phyloP scores from a whole-genome alignment of 1,284 basidiomycete genomes.

The Leucoagaricus sp. region DNA sequence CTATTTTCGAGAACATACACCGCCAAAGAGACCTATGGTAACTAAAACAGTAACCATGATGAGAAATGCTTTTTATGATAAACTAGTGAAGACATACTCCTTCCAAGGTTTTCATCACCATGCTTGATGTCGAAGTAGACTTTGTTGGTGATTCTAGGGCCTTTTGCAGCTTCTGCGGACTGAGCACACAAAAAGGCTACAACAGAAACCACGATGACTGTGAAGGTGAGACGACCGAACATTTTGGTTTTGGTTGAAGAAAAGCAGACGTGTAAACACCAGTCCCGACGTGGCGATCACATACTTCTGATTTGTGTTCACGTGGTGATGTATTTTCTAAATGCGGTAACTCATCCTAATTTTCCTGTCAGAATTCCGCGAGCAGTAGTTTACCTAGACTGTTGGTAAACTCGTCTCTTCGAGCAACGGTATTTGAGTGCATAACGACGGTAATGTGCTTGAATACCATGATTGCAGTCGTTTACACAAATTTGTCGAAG shows the following conservation, averaged over 20 bases:
- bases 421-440: not conserved
- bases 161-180: conserved; percentile 72
- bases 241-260: conserved; percentile 40
- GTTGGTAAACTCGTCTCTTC: not conserved
- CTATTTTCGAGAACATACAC: conserved; percentile 39
- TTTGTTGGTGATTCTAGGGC: conserved; percentile 87
- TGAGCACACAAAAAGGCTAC: conserved; percentile 70
- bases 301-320: not conserved
- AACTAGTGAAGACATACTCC: conserved; percentile 53
- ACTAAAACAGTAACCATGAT: conserved; percentile 43
- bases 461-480: too few species aligned
- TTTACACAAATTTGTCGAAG: not conserved
- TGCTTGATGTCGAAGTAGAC: conserved; percentile 95
- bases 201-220: conserved; percentile 63
- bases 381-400: not conserved
- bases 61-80: not conserved
- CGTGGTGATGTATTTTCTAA: too few species aligned
- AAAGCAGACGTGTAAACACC: conserved; percentile 28
- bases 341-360: not conserved
- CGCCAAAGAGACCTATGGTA: conserved; percentile 85
- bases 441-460: not conserved
- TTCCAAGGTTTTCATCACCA: conserved; percentile 80
- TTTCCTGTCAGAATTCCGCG: not conserved
- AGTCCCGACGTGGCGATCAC: conserved; percentile 28
- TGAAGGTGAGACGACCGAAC: conserved; percentile 62